Evolutionary conservation across 257 asterid genomes (phyloP).

Genomic region (Datura wrightii): DNA sequence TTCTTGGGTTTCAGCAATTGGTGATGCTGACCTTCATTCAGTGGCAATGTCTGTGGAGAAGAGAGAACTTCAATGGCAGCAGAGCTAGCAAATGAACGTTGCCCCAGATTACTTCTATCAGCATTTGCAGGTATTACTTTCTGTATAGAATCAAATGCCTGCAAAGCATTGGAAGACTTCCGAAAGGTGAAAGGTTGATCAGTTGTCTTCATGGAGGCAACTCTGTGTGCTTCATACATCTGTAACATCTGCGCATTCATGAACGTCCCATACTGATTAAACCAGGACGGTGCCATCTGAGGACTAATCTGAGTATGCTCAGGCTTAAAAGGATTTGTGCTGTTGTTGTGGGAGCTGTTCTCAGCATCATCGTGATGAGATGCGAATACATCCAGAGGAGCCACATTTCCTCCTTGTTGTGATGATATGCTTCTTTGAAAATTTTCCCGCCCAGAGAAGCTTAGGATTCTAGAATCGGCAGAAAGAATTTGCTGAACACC

Average conservation of each 20-base stretch:
- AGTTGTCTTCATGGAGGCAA: conserved; percentile 42
- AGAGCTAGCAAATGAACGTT: conserved; percentile 43
- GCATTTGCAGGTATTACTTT: conserved; percentile 45
- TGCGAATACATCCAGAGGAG: conserved; percentile 51
- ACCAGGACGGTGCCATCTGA: conserved; percentile 92
- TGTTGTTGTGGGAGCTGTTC: conserved; percentile 31
- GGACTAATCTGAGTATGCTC: conserved; percentile 56
- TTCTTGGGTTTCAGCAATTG: conserved; percentile 54
- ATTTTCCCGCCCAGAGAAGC: conserved; percentile 46
- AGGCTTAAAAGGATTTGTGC: conserved; percentile 35
- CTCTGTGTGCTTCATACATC: conserved; percentile 47
- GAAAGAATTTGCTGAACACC: conserved; percentile 50
- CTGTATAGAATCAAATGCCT: conserved; percentile 50
- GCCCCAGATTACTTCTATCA: conserved; percentile 41
- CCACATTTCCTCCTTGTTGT: conserved; percentile 51
- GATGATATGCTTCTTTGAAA: conserved; percentile 46
- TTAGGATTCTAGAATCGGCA: conserved; percentile 54
- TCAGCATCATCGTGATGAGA: conserved; percentile 43
- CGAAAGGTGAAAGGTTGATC: conserved; percentile 52
- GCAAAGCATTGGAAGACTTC: conserved; percentile 50
- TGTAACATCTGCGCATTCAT: conserved; percentile 63
- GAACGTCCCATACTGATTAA: conserved; percentile 71
- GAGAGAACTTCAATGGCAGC: conserved; percentile 46
- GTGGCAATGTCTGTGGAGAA: conserved; percentile 43
- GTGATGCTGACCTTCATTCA: conserved; percentile 45